A percentile compares a stretch with the other conserved stretches of the same genome.
These are phyloP conservation scores for Spinellus fusiger DNA, from an alignment of 192 early-diverging fungal species.

Conservation along the genomic window DNA sequence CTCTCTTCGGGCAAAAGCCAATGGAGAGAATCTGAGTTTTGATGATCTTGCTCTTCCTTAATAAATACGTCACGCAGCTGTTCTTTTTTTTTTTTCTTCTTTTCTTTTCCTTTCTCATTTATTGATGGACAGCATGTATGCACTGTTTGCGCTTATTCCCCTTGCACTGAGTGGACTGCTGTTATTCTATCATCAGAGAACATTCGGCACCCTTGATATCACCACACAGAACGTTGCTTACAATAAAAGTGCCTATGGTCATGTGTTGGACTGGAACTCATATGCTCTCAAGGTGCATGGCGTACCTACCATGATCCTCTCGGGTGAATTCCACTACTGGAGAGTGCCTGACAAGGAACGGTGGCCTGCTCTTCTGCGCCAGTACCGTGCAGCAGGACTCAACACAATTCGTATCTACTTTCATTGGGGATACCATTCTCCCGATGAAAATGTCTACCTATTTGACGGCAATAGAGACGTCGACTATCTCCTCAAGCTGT, in stretches of 20 bases:
- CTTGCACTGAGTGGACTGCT: conserved; percentile 11
- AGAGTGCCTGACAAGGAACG: conserved; percentile 57
- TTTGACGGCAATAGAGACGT: conserved; percentile 74
- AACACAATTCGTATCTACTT: conserved; percentile 85
- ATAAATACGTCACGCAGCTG: neutral
- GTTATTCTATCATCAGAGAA: conserved; percentile 21
- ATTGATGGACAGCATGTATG: conserved; percentile 10
- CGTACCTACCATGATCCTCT: conserved; percentile 54
- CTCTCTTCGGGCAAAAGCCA: conserved; percentile 29
- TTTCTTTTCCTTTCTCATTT: neutral
- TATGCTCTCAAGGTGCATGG: conserved; percentile 66
- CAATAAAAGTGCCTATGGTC: conserved; percentile 28
- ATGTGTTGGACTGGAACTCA: conserved; percentile 62
- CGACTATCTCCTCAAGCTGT: conserved; percentile 62
- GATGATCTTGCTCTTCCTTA: conserved; percentile 38
- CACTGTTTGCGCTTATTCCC: conserved; percentile 25
- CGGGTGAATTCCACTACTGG: conserved; percentile 89
- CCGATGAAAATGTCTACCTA: conserved; percentile 61
- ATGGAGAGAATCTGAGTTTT: conserved; percentile 27
- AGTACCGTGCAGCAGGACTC: conserved; percentile 67
- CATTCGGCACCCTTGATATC: conserved; percentile 30
- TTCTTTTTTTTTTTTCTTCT: neutral
- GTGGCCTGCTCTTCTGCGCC: conserved; percentile 64
- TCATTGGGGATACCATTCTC: conserved; percentile 86
- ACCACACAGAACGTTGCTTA: conserved; percentile 36